Conservation (phyloP, 1,284 basidiomycete species). For the Ceratobasidium sp. region DNA sequence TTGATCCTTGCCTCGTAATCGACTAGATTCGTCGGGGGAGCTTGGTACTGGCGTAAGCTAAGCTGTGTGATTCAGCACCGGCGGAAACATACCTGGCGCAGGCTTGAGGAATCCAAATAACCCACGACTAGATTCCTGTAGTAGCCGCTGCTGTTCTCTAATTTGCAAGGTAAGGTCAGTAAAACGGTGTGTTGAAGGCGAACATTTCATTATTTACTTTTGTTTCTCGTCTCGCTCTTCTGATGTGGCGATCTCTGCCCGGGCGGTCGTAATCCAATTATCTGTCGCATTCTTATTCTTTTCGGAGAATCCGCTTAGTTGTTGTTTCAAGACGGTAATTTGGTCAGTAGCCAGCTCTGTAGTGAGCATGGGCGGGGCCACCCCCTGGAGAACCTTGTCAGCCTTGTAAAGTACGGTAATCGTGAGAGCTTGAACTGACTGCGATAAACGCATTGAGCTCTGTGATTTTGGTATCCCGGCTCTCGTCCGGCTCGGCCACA, state of each 20-base stretch:
- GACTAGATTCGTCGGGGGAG: neutral
- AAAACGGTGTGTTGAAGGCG: too few species aligned
- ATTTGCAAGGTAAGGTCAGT: too few species aligned
- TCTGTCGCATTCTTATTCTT: neutral
- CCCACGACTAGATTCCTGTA: neutral
- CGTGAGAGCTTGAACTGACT: too few species aligned
- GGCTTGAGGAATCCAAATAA: neutral
- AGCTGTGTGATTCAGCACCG: neutral
- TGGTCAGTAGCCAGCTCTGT: constrained; percentile 1
- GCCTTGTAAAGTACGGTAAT: too few species aligned
- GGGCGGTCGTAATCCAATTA: neutral
- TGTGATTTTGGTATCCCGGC: neutral
- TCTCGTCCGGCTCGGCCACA: neutral
- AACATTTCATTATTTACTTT: neutral
- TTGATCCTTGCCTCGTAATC: constrained; percentile 9
- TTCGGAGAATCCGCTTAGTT: constrained; percentile 4
- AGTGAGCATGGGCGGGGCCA: neutral
- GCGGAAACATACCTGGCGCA: neutral
- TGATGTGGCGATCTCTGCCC: constrained; percentile 6
- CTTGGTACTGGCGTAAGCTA: too few species aligned
- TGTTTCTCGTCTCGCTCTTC: neutral
- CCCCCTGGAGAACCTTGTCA: neutral
- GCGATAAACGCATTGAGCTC: neutral
- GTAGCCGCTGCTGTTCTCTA: neutral
- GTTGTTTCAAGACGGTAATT: constrained; percentile 13